phyloP scores from a whole-genome alignment of 192 early-diverging fungal genomes.

The Coemansia sp. region DNA sequence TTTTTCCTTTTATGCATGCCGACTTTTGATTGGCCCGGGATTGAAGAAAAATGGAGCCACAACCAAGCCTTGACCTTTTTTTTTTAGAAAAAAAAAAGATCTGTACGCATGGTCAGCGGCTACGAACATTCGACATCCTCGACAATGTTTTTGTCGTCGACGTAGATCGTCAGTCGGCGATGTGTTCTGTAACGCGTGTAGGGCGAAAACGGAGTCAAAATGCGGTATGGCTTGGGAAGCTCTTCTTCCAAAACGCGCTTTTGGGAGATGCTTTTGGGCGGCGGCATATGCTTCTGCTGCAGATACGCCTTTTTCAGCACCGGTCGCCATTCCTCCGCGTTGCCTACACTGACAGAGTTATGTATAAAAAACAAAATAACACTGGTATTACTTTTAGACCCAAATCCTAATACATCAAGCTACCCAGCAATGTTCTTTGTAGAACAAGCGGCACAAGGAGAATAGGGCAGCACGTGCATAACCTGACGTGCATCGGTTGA shows the following conservation, averaged over 20 bases:
- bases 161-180: conserved; percentile 33
- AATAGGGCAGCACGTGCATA: too few species aligned
- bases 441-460: too few species aligned
- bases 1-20: not conserved
- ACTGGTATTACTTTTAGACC: too few species aligned
- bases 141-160: conserved; percentile 39
- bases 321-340: conserved; percentile 45
- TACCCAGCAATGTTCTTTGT: too few species aligned
- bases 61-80: not conserved
- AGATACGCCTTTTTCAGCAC: conserved; percentile 49
- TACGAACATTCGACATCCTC: conserved; percentile 42
- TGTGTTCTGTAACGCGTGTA: conserved; percentile 39
- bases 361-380: too few species aligned
- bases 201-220: conserved; percentile 37
- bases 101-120: not conserved
- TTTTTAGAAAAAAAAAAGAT: not conserved
- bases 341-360: conserved; percentile 18
- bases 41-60: not conserved
- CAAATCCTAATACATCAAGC: too few species aligned
- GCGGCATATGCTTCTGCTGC: conserved; percentile 39
- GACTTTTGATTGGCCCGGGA: conserved; percentile 8
- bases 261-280: conserved; percentile 35
- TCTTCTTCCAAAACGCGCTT: conserved; percentile 45
- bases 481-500: too few species aligned
- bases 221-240: conserved; percentile 49